A percentile compares a stretch with the other conserved stretches of the same genome.
Evolutionary conservation across 805 yeast species (phyloP).

Genomic region (Barnettozyma pratensis): DNA sequence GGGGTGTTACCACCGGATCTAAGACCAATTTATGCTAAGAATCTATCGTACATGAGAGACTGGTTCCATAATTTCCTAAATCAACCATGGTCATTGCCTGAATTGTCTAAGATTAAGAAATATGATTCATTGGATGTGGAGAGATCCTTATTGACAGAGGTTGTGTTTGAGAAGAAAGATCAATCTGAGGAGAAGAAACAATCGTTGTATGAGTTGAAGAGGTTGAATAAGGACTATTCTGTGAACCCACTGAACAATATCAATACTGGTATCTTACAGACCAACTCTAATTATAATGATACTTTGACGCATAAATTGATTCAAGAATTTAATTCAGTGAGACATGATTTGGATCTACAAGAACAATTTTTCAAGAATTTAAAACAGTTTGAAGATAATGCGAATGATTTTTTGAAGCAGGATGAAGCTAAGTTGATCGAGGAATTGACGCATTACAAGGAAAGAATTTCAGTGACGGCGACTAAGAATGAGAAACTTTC

Average conservation of each 20-base stretch:
- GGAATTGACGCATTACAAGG: constrained; percentile 40
- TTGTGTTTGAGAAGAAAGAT: constrained; percentile 46
- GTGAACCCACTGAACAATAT: constrained; percentile 61
- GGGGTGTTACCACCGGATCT: constrained; percentile 80
- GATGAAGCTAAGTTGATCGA: constrained; percentile 41
- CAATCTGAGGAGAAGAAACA: constrained; percentile 35
- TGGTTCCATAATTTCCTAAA: constrained; percentile 48
- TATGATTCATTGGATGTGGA: constrained; percentile 76
- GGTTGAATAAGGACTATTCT: constrained; percentile 62
- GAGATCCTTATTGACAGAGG: constrained; percentile 68
- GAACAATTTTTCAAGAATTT: constrained; percentile 43
- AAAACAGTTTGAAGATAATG: constrained; percentile 35
- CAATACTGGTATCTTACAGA: constrained; percentile 46
- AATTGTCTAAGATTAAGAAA: constrained; percentile 54
- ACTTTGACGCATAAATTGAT: constrained; percentile 61
- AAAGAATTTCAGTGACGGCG: constrained; percentile 27
- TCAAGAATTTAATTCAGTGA: constrained; percentile 46
- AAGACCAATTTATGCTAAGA: constrained; percentile 66
- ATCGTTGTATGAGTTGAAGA: constrained; percentile 49
- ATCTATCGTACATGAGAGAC: constrained; percentile 52
- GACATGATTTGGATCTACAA: constrained; percentile 38
- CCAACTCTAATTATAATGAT: constrained; percentile 32
- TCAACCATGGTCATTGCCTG: constrained; percentile 74
- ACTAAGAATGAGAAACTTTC: constrained; percentile 27
- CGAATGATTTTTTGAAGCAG: constrained; percentile 36